Evolutionary conservation across 1,284 basidiomycete genomes (phyloP).

Genomic region (Pseudozyma thailandica): DNA sequence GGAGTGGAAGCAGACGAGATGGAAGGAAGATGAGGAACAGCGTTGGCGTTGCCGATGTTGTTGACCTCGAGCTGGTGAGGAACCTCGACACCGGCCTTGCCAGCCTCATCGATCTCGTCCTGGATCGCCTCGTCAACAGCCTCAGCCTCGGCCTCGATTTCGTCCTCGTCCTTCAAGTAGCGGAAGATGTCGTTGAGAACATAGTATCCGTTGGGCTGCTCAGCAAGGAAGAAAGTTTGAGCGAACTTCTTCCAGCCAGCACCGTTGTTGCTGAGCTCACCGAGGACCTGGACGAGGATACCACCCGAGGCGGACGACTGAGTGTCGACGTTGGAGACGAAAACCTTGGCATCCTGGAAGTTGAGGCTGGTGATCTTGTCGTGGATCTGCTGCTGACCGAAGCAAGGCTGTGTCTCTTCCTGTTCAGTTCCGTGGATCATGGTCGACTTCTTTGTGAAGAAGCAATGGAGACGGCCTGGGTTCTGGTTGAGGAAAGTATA

Average conservation of each 20-base stretch:
- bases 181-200: conserved; percentile 99
- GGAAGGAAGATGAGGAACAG: conserved; percentile 49
- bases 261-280: conserved; percentile 90
- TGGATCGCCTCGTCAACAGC: conserved; percentile 46
- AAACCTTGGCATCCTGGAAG: conserved; percentile 97
- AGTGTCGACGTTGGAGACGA: conserved; percentile 74
- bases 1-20: conserved; percentile 23
- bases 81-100: conserved; percentile 42
- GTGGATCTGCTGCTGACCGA: conserved; percentile 98
- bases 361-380: conserved; percentile 91
- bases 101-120: conserved; percentile 45
- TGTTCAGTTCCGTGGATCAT: conserved; percentile 82
- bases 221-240: conserved; percentile 99
- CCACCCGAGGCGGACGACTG: conserved; percentile 88
- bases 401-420: conserved; percentile 80
- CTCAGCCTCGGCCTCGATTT: conserved; percentile 71
- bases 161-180: conserved; percentile 93
- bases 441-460: conserved; percentile 97
- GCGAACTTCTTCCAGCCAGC: conserved; percentile 95
- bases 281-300: conserved; percentile 98
- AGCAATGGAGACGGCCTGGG: conserved; percentile 94
- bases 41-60: conserved; percentile 54
- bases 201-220: conserved; percentile 98
- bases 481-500: conserved; percentile 96
- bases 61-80: conserved; percentile 48